A percentile compares a stretch with the other conserved stretches of the same genome.
These are phyloP conservation scores for Wickerhamiella lipophila DNA, from an alignment of 805 yeast genomes.

Conservation along the genomic window DNA sequence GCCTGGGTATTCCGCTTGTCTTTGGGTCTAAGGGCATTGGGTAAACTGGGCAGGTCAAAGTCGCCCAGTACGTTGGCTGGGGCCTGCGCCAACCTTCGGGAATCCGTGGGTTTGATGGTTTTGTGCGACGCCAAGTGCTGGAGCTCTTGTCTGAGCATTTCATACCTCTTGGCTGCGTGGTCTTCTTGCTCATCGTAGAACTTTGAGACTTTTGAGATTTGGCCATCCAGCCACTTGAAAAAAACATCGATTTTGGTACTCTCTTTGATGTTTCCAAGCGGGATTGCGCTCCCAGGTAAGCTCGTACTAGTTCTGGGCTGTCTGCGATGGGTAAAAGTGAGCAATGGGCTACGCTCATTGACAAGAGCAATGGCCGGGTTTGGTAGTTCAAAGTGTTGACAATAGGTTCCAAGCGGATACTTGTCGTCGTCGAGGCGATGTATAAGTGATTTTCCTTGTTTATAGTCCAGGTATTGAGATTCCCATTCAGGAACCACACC, in stretches of 20 bases:
- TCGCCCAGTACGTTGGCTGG: not conserved
- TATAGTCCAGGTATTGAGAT: constrained; percentile 32
- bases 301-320: not conserved
- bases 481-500: constrained; percentile 34
- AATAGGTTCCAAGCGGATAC: constrained; percentile 1
- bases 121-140: constrained; percentile 46
- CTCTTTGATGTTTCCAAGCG: constrained; percentile 13
- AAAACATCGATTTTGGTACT: constrained; percentile 37
- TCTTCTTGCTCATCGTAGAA: constrained; percentile 53
- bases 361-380: constrained; percentile 22
- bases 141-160: constrained; percentile 56
- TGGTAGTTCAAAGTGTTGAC: constrained; percentile 15
- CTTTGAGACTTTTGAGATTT: constrained; percentile 44
- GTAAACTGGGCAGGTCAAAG: constrained; percentile 13
- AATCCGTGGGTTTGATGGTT: not conserved
- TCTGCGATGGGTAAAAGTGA: constrained; percentile 10
- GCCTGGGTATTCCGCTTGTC: not conserved
- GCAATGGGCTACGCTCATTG: constrained; percentile 14
- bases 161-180: constrained; percentile 45
- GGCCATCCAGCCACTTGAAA: constrained; percentile 51
- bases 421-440: constrained; percentile 28
- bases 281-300: not conserved
- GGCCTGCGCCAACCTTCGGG: not conserved
- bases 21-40: constrained; percentile 5
- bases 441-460: constrained; percentile 41